Evolutionary conservation across 1,284 basidiomycete species (phyloP).

Genomic region (Austroboletus novae-zelandiae): DNA sequence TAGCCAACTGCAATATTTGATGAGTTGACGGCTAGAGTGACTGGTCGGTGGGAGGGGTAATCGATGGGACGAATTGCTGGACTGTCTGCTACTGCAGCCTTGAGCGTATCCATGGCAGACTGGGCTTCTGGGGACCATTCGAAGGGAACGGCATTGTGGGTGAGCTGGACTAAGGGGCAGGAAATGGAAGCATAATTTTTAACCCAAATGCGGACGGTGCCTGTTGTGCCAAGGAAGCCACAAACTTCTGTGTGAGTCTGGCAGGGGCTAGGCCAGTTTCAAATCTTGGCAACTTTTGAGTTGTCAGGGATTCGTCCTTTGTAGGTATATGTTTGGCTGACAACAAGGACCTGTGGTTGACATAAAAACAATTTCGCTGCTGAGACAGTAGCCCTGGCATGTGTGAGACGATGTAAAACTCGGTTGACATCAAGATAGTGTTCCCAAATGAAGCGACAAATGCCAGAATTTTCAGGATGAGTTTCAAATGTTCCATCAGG

Average conservation of each 20-base stretch:
- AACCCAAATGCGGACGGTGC: constrained; percentile 27
- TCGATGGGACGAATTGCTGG: constrained; percentile 33
- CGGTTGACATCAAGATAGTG: constrained; percentile 17
- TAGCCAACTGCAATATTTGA: constrained; percentile 34
- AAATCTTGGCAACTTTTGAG: constrained; percentile 4
- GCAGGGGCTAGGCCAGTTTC: neutral
- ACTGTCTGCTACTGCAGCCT: constrained; percentile 4
- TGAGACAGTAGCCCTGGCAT: constrained; percentile 17
- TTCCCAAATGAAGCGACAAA: constrained; percentile 29
- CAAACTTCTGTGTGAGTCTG: constrained; percentile 19
- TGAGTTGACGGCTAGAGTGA: constrained; percentile 39
- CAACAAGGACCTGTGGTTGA: constrained; percentile 6
- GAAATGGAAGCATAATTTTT: constrained; percentile 9
- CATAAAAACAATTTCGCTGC: constrained; percentile 15
- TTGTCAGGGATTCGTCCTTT: constrained; percentile 5
- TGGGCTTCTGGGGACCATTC: neutral
- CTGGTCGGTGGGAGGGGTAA: constrained; percentile 23
- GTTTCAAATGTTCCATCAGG: constrained; percentile 24
- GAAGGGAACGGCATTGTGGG: neutral
- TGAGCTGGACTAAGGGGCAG: constrained; percentile 3
- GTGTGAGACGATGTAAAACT: constrained; percentile 16
- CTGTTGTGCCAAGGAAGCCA: constrained; percentile 29
- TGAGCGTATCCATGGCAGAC: constrained; percentile 27
- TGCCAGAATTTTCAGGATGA: constrained; percentile 27
- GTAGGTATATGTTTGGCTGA: constrained; percentile 16